phyloP scores from a whole-genome alignment of 1,284 basidiomycete genomes.

The Cryptococcus jaspeensis region DNA sequence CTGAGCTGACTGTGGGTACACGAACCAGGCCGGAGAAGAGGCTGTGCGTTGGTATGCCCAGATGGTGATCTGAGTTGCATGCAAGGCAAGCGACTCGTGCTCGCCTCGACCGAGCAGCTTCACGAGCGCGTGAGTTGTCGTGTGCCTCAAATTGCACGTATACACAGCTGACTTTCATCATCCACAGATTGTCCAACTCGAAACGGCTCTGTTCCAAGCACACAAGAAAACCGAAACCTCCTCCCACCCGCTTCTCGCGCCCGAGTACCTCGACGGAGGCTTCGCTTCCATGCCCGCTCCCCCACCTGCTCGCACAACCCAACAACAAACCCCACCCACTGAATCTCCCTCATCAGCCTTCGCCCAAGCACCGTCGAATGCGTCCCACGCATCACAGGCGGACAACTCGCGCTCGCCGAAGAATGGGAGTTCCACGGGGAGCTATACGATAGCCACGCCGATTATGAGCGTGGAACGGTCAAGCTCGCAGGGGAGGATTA shows the following conservation, averaged over 20 bases:
- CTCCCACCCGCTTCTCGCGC: constrained; percentile 38
- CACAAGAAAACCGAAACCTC: constrained; percentile 16
- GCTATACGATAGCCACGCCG: constrained; percentile 20
- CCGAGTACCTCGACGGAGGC: constrained; percentile 42
- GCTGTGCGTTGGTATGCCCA: constrained; percentile 45
- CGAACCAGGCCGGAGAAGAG: constrained; percentile 35
- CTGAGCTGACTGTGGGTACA: constrained; percentile 1
- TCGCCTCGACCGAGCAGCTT: constrained; percentile 45
- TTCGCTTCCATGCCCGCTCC: constrained; percentile 18
- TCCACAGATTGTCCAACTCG: constrained; percentile 40
- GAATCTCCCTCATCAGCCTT: neutral
- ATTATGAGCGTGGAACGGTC: constrained; percentile 16
- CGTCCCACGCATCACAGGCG: neutral
- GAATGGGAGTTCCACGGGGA: constrained; percentile 18
- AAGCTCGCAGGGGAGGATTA: constrained; percentile 26
- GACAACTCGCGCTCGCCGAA: constrained; percentile 14
- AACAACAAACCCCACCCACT: neutral
- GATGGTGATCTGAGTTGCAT: constrained; percentile 49
- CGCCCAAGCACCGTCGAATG: neutral
- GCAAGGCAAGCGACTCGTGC: constrained; percentile 47
- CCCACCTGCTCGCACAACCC: neutral
- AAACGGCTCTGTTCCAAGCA: constrained; percentile 39
- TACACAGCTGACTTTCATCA: neutral
- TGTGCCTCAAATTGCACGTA: neutral
- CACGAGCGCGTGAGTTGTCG: constrained; percentile 37